These are phyloP conservation scores for Astrothelium subdiscretum DNA, from an alignment of 495 filamentous ascomycete genomes.

Conservation along the genomic window DNA sequence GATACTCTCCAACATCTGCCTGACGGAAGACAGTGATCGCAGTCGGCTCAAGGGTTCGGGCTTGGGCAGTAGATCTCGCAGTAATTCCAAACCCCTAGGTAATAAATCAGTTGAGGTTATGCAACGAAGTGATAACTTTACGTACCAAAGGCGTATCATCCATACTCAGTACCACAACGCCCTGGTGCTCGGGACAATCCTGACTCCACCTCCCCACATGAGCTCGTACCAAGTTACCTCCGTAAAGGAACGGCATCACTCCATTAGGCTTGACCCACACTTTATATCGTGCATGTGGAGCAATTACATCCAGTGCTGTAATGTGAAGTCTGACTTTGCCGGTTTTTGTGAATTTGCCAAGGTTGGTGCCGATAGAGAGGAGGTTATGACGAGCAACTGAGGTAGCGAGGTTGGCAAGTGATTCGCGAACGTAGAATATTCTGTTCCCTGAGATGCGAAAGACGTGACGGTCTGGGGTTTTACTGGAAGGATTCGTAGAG, in stretches of 20 bases:
- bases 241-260: conserved; percentile 90
- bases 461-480: conserved; percentile 58
- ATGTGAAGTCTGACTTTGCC: conserved; percentile 80
- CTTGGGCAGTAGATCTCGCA: conserved; percentile 70
- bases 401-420: conserved; percentile 82
- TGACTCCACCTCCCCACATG: conserved; percentile 83
- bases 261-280: conserved; percentile 93
- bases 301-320: conserved; percentile 74
- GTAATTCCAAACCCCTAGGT: conserved; percentile 68
- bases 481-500: conserved; percentile 37
- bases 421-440: conserved; percentile 80
- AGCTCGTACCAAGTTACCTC: conserved; percentile 79
- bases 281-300: conserved; percentile 82
- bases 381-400: conserved; percentile 66
- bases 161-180: conserved; percentile 66
- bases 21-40: conserved; percentile 76
- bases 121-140: neutral
- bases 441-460: conserved; percentile 71
- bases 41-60: conserved; percentile 73
- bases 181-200: conserved; percentile 71
- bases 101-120: neutral
- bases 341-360: conserved; percentile 86
- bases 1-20: conserved; percentile 82
- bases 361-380: conserved; percentile 72
- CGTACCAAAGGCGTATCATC: conserved; percentile 58